Evolutionary conservation across 2,329 filamentous ascomycete species (phyloP).

Genomic region (Parastagonospora avenae): DNA sequence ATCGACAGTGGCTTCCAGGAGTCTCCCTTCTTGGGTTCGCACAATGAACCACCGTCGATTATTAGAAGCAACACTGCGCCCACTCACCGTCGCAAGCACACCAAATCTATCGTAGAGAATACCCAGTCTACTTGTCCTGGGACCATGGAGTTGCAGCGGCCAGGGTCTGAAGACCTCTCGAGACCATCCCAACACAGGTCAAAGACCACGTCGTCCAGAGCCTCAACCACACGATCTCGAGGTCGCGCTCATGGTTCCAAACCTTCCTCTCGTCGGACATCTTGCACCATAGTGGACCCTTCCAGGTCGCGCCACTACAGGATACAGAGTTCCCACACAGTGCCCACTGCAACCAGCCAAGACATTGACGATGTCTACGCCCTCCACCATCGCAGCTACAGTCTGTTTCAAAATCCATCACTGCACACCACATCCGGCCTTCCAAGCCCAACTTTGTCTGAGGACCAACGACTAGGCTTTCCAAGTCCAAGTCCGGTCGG

Average conservation of each 20-base stretch:
- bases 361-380: slow-evolving; percentile 48
- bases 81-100: slow-evolving; percentile 22
- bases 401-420: slow-evolving; percentile 40
- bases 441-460: slow-evolving; percentile 29
- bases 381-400: slow-evolving; percentile 47
- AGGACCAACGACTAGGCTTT: slow-evolving; percentile 13
- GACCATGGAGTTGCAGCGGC: slow-evolving; percentile 19
- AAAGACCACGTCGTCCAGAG: slow-evolving; percentile 34
- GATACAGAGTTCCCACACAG: slow-evolving; percentile 40
- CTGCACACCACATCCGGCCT: slow-evolving; percentile 29
- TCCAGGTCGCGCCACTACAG: slow-evolving; percentile 42
- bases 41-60: slow-evolving; percentile 18
- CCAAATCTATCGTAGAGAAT: slow-evolving; percentile 9
- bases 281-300: slow-evolving; percentile 41
- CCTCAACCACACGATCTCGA: slow-evolving; percentile 35
- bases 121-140: slow-evolving; percentile 6
- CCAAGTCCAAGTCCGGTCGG: slow-evolving; percentile 12
- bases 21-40: slow-evolving; percentile 22
- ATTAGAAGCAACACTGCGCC: slow-evolving; percentile 33
- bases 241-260: slow-evolving; percentile 36
- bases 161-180: slow-evolving; percentile 34
- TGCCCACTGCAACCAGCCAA: slow-evolving; percentile 26
- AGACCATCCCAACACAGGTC: slow-evolving; percentile 32
- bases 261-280: slow-evolving; percentile 43
- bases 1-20: slow-evolving; percentile 41